phyloP scores from a whole-genome alignment of 1,284 basidiomycete species.

The Ustilago trichophora region DNA sequence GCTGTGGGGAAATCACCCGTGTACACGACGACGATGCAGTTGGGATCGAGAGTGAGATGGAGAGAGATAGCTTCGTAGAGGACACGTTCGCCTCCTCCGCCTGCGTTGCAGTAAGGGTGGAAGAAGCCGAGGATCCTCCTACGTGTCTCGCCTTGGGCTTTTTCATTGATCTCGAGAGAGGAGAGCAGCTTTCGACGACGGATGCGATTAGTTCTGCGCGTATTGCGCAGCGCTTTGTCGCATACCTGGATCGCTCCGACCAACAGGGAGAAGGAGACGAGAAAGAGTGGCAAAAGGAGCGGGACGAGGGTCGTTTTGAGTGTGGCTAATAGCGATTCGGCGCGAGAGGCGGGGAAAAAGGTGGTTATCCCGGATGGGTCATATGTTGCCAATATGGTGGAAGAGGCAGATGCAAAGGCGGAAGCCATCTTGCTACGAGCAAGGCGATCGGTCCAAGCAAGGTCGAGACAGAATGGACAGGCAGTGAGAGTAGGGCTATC shows the following conservation, averaged over 20 bases:
- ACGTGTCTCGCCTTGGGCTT: neutral
- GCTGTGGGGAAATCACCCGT: conserved; percentile 72
- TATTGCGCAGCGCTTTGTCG: conserved; percentile 23
- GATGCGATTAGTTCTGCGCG: conserved; percentile 16
- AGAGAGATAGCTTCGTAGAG: conserved; percentile 89
- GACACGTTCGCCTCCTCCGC: conserved; percentile 95
- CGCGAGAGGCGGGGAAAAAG: neutral
- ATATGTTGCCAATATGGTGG: neutral
- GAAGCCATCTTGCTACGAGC: no score
- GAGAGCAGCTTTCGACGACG: conserved; percentile 30
- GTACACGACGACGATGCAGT: conserved; percentile 84
- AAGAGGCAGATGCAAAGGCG: neutral
- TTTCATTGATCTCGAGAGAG: conserved; percentile 25
- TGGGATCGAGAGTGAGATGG: conserved; percentile 77
- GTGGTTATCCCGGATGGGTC: conserved; percentile 2
- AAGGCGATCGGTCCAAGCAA: no score
- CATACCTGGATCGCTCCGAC: conserved; percentile 31
- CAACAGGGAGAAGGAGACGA: conserved; percentile 19
- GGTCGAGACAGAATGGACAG: no score
- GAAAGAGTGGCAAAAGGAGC: conserved; percentile 16
- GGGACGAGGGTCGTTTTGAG: conserved; percentile 15
- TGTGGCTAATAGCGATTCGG: conserved; percentile 2
- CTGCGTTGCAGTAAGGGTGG: conserved; percentile 97
- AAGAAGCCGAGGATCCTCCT: conserved; percentile 75
- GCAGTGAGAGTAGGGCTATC: no score